Percentiles rank a stretch among this genome's conserved stretches.
These are phyloP conservation scores for Canavalia gladiata DNA, from an alignment of 306 rosid species.

Conservation along the genomic window DNA sequence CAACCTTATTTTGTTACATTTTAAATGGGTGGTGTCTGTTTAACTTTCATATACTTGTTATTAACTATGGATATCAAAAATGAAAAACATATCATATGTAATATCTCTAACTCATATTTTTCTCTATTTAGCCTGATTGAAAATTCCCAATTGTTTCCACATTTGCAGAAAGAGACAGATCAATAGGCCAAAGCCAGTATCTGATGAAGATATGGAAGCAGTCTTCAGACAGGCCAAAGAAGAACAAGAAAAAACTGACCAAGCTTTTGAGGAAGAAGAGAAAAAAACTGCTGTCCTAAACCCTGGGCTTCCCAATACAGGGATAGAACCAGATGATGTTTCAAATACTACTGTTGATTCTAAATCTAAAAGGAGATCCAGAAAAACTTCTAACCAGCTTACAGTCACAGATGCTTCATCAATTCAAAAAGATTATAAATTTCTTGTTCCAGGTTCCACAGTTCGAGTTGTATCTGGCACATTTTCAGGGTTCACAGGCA, in stretches of 20 bases:
- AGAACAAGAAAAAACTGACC: slow-evolving; percentile 77
- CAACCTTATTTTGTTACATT: slow-evolving; percentile 3
- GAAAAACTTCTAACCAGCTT: slow-evolving; percentile 55
- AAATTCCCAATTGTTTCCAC: slow-evolving; percentile 34
- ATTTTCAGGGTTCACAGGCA: slow-evolving; percentile 79
- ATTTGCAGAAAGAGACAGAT: slow-evolving; percentile 79
- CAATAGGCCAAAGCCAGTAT: slow-evolving; percentile 80
- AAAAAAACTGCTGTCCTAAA: slow-evolving; percentile 44
- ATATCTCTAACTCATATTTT: not conserved
- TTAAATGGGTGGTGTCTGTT: not conserved
- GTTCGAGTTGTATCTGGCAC: slow-evolving; percentile 77
- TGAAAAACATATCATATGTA: slow-evolving; percentile 12
- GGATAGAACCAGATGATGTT: slow-evolving; percentile 46
- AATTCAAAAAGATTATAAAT: slow-evolving; percentile 47
- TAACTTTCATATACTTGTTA: not conserved
- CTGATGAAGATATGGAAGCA: slow-evolving; percentile 75
- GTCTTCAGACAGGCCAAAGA: slow-evolving; percentile 77
- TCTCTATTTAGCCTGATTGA: slow-evolving; percentile 6
- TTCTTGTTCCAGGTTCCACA: slow-evolving; percentile 64
- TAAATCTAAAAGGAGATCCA: slow-evolving; percentile 59
- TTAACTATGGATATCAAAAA: slow-evolving; percentile 17
- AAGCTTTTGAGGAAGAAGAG: slow-evolving; percentile 76
- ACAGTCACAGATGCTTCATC: slow-evolving; percentile 45
- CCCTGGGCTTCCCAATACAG: slow-evolving; percentile 43
- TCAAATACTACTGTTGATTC: slow-evolving; percentile 52